Evolutionary conservation across 345 rosid genomes (phyloP).

Genomic region (Dipteronia dyeriana): DNA sequence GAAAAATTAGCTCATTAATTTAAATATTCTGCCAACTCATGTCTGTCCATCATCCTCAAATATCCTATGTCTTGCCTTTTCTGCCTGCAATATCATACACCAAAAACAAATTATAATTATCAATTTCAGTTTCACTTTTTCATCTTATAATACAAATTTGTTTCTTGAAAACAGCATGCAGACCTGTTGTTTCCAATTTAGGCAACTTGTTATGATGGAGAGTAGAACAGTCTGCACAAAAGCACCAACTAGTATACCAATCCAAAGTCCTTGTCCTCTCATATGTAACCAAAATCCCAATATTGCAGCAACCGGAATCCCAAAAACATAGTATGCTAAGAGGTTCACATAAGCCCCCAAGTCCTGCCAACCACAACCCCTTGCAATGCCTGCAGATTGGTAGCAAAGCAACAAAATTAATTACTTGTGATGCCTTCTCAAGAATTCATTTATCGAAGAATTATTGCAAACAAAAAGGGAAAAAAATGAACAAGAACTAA

Average conservation of each 20-base stretch:
- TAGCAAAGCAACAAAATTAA: not conserved
- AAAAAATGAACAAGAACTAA: not conserved
- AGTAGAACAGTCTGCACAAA: constrained; percentile 54
- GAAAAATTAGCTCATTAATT: no score
- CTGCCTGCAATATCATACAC: constrained; percentile 34
- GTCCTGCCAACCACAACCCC: constrained; percentile 90
- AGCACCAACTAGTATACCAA: constrained; percentile 68
- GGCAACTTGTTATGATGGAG: constrained; percentile 47
- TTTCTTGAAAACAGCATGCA: not conserved
- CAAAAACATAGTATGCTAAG: constrained; percentile 62
- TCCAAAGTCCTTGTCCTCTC: constrained; percentile 74
- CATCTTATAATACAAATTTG: no score
- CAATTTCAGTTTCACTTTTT: not conserved
- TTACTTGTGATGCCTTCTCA: not conserved
- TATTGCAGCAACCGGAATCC: constrained; percentile 62
- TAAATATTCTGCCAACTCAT: not conserved
- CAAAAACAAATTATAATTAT: not conserved
- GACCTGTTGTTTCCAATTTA: constrained; percentile 69
- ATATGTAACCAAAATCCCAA: constrained; percentile 62
- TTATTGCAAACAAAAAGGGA: no score
- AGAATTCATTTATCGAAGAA: not conserved
- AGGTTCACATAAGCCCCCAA: constrained; percentile 78
- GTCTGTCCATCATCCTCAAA: not conserved
- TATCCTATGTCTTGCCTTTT: constrained; percentile 42
- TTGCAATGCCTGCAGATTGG: constrained; percentile 56